phyloP scores from a whole-genome alignment of 2,329 filamentous ascomycete genomes.

The Emmonsia crescens region DNA sequence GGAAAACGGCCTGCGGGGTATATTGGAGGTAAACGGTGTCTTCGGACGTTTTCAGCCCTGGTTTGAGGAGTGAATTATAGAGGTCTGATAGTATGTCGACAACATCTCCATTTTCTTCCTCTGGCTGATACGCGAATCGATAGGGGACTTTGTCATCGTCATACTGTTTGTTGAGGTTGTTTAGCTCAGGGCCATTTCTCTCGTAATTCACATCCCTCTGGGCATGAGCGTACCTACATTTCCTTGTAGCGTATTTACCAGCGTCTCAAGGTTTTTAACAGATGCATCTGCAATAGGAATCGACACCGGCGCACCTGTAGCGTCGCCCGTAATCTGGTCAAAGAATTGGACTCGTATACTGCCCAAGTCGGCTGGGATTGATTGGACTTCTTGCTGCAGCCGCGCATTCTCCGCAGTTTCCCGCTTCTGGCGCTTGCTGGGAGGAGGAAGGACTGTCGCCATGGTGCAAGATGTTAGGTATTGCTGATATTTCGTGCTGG shows the following conservation, averaged over 20 bases:
- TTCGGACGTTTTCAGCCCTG: slow-evolving; percentile 46
- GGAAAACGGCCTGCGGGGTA: slow-evolving; percentile 83
- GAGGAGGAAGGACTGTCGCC: slow-evolving; percentile 73
- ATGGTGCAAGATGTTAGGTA: slow-evolving; percentile 36
- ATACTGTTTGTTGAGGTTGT: slow-evolving; percentile 30
- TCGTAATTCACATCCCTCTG: neutral
- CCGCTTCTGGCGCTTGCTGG: slow-evolving; percentile 75
- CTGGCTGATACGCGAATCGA: slow-evolving; percentile 50
- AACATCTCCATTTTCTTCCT: slow-evolving; percentile 25
- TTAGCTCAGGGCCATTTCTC: neutral
- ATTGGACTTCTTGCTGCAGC: slow-evolving; percentile 63
- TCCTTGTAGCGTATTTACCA: slow-evolving; percentile 74
- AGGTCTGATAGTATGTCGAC: slow-evolving; percentile 38
- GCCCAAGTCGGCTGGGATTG: slow-evolving; percentile 56
- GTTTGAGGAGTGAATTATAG: slow-evolving; percentile 43
- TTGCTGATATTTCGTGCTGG: neutral
- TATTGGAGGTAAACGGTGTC: slow-evolving; percentile 52
- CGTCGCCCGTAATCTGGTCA: slow-evolving; percentile 61
- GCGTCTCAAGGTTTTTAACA: slow-evolving; percentile 77
- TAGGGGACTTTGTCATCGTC: slow-evolving; percentile 54
- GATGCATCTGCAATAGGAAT: slow-evolving; percentile 75
- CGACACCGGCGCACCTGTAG: slow-evolving; percentile 59
- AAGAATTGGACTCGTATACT: slow-evolving; percentile 79
- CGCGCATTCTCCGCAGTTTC: slow-evolving; percentile 61
- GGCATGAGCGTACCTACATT: slow-evolving; percentile 42